Conservation (phyloP, 2,329 filamentous ascomycete genomes). For the Aspergillus tubingensis region DNA sequence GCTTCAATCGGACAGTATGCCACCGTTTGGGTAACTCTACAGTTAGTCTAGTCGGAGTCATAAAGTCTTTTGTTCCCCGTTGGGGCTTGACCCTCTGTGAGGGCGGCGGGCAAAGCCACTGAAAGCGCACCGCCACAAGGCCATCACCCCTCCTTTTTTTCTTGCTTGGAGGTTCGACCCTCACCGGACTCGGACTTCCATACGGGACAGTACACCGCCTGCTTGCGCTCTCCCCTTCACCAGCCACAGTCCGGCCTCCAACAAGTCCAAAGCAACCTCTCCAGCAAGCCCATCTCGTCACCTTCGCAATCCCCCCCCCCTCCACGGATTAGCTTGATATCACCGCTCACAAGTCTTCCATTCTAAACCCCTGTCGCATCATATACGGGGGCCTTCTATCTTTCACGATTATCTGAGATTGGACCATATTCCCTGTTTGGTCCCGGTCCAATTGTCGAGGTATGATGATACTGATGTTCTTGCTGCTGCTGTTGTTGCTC, state of each 20-base stretch:
- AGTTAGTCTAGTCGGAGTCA: conserved; percentile 4
- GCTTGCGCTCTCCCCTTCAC: conserved; percentile 16
- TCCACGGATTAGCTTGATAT: conserved; percentile 6
- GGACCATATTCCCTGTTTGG: conserved; percentile 5
- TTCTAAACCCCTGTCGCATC: conserved; percentile 2
- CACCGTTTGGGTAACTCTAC: conserved; percentile 5
- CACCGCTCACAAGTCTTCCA: conserved; percentile 11
- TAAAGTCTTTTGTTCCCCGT: conserved; percentile 19
- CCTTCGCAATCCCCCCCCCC: conserved; percentile 19
- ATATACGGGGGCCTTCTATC: conserved; percentile 3
- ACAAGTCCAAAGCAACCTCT: conserved; percentile 11
- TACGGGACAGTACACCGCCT: conserved; percentile 1
- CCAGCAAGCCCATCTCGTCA: conserved; percentile 15
- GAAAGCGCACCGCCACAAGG: conserved; percentile 31
- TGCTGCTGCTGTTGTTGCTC: conserved; percentile 22
- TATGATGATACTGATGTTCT: conserved; percentile 21
- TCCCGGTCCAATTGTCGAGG: conserved; percentile 29
- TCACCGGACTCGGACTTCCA: not conserved
- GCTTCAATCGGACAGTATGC: not conserved
- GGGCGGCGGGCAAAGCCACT: conserved; percentile 23
- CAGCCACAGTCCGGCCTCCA: conserved; percentile 28
- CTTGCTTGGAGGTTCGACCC: not conserved
- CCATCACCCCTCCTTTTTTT: conserved; percentile 25
- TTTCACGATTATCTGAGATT: conserved; percentile 13
- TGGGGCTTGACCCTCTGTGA: conserved; percentile 25